Evolutionary conservation across 768 basidiomycete genomes (phyloP).

Genomic region (Suillus spraguei): DNA sequence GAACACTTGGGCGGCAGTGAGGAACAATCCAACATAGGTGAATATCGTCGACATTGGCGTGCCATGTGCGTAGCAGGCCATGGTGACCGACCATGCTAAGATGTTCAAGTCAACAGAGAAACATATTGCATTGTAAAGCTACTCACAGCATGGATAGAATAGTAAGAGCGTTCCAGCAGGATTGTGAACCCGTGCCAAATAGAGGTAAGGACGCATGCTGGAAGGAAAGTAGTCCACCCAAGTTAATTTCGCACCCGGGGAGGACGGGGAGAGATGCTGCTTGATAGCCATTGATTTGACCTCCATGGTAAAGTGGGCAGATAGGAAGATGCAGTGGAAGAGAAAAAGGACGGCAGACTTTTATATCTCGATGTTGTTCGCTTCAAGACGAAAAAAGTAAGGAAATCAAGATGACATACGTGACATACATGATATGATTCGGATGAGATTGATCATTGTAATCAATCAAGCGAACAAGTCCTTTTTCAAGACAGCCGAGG

Average conservation of each 20-base stretch:
- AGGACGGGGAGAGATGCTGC: background rate
- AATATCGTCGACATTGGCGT: background rate
- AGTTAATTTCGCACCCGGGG: background rate
- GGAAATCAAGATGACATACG: background rate
- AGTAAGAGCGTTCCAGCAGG: background rate
- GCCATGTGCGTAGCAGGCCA: background rate
- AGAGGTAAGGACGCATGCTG: background rate
- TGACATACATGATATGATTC: too few relatives aligned
- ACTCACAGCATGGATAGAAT: background rate
- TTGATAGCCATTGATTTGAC: background rate
- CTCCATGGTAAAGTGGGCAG: background rate
- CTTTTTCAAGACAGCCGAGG: too few relatives aligned
- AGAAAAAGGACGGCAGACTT: background rate
- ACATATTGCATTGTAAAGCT: too few relatives aligned
- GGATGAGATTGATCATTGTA: too few relatives aligned
- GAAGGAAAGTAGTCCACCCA: background rate
- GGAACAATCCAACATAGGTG: background rate
- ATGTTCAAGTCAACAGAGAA: background rate
- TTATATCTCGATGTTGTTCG: background rate
- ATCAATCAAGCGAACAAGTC: too few relatives aligned
- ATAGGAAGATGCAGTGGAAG: background rate
- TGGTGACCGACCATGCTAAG: constrained; percentile 1
- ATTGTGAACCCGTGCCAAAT: background rate
- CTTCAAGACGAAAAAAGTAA: background rate
- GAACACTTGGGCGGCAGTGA: background rate